phyloP scores from a whole-genome alignment of 129 eudicot species.

The Saposhnikovia divaricata region DNA sequence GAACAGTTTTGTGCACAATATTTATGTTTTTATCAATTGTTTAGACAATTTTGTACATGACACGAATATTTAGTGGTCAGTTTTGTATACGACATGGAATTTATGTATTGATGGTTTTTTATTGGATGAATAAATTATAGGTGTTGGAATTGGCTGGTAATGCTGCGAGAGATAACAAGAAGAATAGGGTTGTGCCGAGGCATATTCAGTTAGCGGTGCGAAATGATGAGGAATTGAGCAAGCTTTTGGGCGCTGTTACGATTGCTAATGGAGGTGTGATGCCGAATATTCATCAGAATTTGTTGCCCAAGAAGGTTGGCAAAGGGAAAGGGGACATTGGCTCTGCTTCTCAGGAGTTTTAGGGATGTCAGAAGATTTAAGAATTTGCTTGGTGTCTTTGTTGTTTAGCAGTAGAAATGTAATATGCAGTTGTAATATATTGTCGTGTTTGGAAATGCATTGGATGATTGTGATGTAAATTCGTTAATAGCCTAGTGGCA shows the following conservation, averaged over 20 bases:
- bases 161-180: constrained; percentile 10
- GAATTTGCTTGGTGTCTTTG: not conserved
- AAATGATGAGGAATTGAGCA: constrained; percentile 15
- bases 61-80: not conserved
- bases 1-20: too few relatives aligned
- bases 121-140: not conserved
- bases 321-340: constrained; percentile 11
- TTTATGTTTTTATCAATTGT: too few relatives aligned
- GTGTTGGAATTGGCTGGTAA: constrained; percentile 7
- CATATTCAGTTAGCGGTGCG: constrained; percentile 11
- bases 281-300: constrained; percentile 10
- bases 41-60: not conserved
- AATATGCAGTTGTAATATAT: not conserved
- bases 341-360: constrained; percentile 13
- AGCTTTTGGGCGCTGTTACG: constrained; percentile 10
- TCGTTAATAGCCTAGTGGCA: not conserved
- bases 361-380: not conserved
- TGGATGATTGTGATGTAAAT: not conserved
- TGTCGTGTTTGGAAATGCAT: not conserved
- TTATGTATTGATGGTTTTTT: not conserved
- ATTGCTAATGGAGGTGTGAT: constrained; percentile 16
- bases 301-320: constrained; percentile 9
- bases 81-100: too few relatives aligned
- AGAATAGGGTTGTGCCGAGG: constrained; percentile 8
- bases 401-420: not conserved